Evolutionary conservation across 768 basidiomycete genomes (phyloP).

Genomic region (Boletellus ananiceps): DNA sequence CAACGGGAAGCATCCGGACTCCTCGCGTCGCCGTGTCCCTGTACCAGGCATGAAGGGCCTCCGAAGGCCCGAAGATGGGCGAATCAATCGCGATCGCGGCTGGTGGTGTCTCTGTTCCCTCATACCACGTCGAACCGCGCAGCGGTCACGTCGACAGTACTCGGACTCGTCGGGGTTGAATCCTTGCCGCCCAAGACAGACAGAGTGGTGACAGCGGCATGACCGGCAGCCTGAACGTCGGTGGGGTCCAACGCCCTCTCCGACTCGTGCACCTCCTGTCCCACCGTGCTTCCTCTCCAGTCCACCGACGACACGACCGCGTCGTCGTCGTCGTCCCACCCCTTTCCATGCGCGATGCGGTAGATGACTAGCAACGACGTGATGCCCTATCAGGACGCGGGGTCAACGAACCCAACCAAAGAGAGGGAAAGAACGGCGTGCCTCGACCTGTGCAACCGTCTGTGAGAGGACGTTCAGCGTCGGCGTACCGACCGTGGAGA

Average conservation of each 20-base stretch:
- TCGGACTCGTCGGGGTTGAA: not conserved
- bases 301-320: constrained; percentile 7
- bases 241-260: not conserved
- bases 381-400: constrained; percentile 6
- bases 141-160: not conserved
- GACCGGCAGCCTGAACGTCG: not conserved
- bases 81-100: not conserved
- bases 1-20: not conserved
- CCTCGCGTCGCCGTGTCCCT: not conserved
- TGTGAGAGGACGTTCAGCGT: constrained; percentile 13
- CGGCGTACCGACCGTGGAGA: not conserved
- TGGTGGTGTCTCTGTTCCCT: not conserved
- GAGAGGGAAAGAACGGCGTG: not conserved
- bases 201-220: too few relatives aligned
- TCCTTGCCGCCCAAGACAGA: constrained; percentile 2
- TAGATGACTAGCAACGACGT: constrained; percentile 18
- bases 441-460: constrained; percentile 18
- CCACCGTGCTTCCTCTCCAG: constrained; percentile 12
- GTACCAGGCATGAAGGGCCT: not conserved
- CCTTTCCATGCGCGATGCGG: constrained; percentile 17
- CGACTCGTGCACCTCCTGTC: not conserved
- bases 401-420: not conserved
- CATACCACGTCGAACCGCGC: not conserved
- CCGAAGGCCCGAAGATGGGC: not conserved
- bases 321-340: constrained; percentile 7